These are phyloP conservation scores for Fusarium sp. DNA, from an alignment of 2,329 filamentous ascomycete genomes.

Conservation along the genomic window DNA sequence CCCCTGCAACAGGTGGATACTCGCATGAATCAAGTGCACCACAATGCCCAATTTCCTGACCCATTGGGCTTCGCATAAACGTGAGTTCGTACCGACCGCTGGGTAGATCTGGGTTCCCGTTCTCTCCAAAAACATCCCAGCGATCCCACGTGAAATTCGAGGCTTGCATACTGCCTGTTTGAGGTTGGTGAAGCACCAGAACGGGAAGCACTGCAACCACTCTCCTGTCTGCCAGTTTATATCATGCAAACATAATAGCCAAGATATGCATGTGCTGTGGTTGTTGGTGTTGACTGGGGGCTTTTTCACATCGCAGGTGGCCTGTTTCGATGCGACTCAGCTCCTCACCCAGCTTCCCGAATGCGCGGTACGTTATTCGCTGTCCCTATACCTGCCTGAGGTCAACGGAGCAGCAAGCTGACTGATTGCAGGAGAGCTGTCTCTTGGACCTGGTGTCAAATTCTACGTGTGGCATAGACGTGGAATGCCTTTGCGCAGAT, in stretches of 20 bases:
- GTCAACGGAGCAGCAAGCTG: not conserved
- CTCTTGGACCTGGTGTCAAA: slow-evolving; percentile 9
- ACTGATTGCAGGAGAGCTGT: not conserved
- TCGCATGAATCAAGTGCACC: not conserved
- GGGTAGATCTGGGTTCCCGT: not conserved
- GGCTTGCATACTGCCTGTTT: not conserved
- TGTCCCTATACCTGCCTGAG: too few relatives aligned
- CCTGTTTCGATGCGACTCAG: not conserved
- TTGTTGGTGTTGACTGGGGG: slow-evolving; percentile 21
- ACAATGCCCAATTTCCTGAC: not conserved
- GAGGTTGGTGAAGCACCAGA: not conserved
- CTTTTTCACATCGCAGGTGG: slow-evolving; percentile 3
- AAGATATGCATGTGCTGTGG: slow-evolving; percentile 11
- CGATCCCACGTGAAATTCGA: not conserved
- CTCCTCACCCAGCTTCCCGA: slow-evolving; percentile 13
- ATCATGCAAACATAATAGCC: not conserved
- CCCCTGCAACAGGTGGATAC: not conserved
- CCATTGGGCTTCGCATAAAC: not conserved
- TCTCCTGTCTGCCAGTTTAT: not conserved
- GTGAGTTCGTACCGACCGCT: not conserved
- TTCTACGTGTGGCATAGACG: slow-evolving; percentile 13
- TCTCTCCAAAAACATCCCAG: not conserved
- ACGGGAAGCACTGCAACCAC: not conserved
- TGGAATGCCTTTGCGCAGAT: slow-evolving; percentile 18
- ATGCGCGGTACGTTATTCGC: slow-evolving; percentile 7